A percentile compares a stretch with the other conserved stretches of the same genome.
Conservation (phyloP, 2,329 filamentous ascomycete genomes). For the Aspergillus sp. region DNA sequence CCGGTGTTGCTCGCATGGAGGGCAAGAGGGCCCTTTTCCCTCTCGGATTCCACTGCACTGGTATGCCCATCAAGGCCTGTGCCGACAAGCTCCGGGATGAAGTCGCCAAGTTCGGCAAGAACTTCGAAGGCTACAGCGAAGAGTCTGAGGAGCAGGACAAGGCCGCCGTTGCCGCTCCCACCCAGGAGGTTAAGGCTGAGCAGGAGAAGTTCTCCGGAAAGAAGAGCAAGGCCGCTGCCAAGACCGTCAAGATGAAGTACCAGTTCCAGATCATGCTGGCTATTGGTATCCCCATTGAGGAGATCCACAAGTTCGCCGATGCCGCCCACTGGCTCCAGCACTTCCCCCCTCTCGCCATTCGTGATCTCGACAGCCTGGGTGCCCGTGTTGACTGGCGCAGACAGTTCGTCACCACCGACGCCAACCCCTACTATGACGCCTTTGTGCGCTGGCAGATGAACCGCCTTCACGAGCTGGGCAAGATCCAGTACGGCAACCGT, state of each 20-base stretch:
- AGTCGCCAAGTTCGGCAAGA: constrained; percentile 81
- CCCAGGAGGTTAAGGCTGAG: constrained; percentile 72
- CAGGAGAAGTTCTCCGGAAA: constrained; percentile 90
- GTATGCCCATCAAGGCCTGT: constrained; percentile 97
- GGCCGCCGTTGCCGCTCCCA: constrained; percentile 58
- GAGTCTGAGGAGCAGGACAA: constrained; percentile 58
- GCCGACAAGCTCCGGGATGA: constrained; percentile 93
- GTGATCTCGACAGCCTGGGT: constrained; percentile 81
- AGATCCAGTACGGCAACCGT: constrained; percentile 90
- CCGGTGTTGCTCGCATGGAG: constrained; percentile 84
- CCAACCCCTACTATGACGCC: constrained; percentile 93
- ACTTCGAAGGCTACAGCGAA: constrained; percentile 76
- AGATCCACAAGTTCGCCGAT: constrained; percentile 92
- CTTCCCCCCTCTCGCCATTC: constrained; percentile 77
- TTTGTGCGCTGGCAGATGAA: constrained; percentile 99
- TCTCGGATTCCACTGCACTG: constrained; percentile 92
- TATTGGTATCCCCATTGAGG: constrained; percentile 79
- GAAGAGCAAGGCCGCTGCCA: constrained; percentile 88
- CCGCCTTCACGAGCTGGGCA: constrained; percentile 80
- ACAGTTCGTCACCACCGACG: constrained; percentile 90
- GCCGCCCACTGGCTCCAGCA: constrained; percentile 88
- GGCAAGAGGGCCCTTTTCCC: constrained; percentile 87
- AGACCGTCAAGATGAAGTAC: constrained; percentile 92
- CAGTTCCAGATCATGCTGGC: constrained; percentile 94
- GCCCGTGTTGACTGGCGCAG: constrained; percentile 90